A percentile compares a stretch with the other conserved stretches of the same genome.
phyloP scores from a whole-genome alignment of 345 rosid species.

The Salix brachista region DNA sequence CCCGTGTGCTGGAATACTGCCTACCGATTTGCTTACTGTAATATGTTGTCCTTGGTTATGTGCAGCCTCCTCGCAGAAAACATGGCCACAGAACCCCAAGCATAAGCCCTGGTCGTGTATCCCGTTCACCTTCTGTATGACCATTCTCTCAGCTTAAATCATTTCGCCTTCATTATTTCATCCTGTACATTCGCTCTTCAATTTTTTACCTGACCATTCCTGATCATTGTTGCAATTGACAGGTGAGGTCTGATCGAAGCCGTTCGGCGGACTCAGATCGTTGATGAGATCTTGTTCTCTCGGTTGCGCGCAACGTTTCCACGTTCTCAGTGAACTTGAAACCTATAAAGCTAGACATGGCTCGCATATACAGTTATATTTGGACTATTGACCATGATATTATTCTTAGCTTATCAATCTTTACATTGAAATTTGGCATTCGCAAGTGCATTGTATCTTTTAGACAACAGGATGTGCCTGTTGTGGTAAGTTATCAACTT shows the following conservation, averaged over 20 bases:
- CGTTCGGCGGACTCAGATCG: slow-evolving; percentile 4
- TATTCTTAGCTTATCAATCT: background rate
- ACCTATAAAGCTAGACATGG: background rate
- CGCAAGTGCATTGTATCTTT: too few relatives aligned
- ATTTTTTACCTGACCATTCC: background rate
- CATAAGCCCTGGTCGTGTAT: slow-evolving; percentile 15
- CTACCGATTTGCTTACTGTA: background rate
- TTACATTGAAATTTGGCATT: too few relatives aligned
- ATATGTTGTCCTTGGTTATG: background rate
- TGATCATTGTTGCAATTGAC: slow-evolving; percentile 17
- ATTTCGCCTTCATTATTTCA: background rate
- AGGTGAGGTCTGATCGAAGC: slow-evolving; percentile 52
- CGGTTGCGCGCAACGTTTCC: background rate
- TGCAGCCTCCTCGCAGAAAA: slow-evolving; percentile 30
- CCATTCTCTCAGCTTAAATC: background rate
- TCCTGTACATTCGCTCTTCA: background rate
- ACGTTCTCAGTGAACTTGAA: background rate
- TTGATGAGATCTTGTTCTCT: background rate
- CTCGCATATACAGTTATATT: background rate
- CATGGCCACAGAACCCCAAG: slow-evolving; percentile 17
- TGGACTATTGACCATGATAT: too few relatives aligned
- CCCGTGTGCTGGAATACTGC: background rate
- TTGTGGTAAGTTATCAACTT: background rate
- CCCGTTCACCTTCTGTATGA: slow-evolving; percentile 36
- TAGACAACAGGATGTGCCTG: background rate